Conservation (phyloP, 2,329 filamentous ascomycete species). For the Pestalotiopsis sp. region DNA sequence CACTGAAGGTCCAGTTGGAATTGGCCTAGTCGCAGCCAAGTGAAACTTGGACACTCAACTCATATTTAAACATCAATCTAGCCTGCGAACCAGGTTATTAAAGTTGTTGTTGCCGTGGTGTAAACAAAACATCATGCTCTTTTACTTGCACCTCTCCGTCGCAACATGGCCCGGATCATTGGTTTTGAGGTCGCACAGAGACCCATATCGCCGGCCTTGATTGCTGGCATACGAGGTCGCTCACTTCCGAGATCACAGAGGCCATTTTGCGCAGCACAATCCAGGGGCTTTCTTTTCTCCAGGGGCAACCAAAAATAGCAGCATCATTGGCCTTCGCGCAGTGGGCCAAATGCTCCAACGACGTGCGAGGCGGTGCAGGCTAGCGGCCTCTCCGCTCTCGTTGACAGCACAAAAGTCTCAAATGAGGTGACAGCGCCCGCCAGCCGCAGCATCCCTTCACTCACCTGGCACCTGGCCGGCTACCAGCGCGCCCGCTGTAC, state of each 20-base stretch:
- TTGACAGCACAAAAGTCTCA: neutral
- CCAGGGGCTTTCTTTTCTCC: neutral
- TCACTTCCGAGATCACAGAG: neutral
- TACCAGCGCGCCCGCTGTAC: neutral
- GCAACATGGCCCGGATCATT: neutral
- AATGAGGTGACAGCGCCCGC: neutral
- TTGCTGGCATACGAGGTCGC: neutral
- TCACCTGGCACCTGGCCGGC: neutral
- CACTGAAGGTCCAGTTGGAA: neutral
- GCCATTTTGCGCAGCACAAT: neutral
- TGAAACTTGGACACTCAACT: neutral
- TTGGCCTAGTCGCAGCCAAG: neutral
- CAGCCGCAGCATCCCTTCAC: neutral
- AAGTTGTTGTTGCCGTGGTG: neutral
- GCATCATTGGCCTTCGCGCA: neutral
- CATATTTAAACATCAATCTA: neutral
- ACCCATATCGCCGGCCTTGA: neutral
- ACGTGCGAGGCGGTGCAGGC: conserved; percentile 2
- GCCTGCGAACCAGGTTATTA: neutral
- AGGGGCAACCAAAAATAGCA: conserved; percentile 7
- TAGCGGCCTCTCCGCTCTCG: neutral
- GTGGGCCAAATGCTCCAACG: conserved; percentile 2
- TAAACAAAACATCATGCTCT: neutral
- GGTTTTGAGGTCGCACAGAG: neutral
- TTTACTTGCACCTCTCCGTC: neutral